phyloP scores from a whole-genome alignment of 2,329 filamentous ascomycete species.

The Ophiocordyceps polyrhachis-furcata region DNA sequence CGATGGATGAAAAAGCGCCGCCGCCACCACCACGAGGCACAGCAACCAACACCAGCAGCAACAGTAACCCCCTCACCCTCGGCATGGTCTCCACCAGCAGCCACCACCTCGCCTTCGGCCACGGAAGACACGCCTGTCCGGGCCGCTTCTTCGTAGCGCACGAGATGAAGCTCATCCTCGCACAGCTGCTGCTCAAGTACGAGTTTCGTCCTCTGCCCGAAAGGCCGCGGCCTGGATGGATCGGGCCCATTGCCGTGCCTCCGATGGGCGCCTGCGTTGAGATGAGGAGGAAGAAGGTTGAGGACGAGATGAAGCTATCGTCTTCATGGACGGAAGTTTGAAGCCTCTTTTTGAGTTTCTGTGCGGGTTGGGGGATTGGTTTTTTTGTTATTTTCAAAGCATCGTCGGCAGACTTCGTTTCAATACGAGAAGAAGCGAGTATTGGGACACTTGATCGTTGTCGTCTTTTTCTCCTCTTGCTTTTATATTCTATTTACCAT shows the following conservation, averaged over 20 bases:
- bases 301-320: too few species aligned
- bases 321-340: background rate
- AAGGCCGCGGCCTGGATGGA: slow-evolving; percentile 22
- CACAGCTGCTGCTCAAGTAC: slow-evolving; percentile 31
- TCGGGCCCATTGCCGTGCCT: slow-evolving; percentile 22
- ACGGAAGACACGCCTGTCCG: slow-evolving; percentile 31
- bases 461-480: background rate
- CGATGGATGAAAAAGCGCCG: too few species aligned
- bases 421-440: too few species aligned
- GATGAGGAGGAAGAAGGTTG: slow-evolving; percentile 6
- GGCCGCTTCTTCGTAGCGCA: slow-evolving; percentile 37
- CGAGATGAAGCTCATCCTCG: slow-evolving; percentile 34
- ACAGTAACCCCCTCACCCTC: slow-evolving; percentile 13
- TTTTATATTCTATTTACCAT: background rate
- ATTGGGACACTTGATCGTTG: too few species aligned
- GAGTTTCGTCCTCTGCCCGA: slow-evolving; percentile 24
- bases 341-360: background rate
- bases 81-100: slow-evolving; percentile 35
- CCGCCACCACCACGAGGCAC: too few species aligned
- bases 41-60: slow-evolving; percentile 4
- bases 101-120: slow-evolving; percentile 33
- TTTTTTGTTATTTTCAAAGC: too few species aligned
- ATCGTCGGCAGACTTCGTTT: too few species aligned
- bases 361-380: too few species aligned
- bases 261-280: slow-evolving; percentile 10